Evolutionary conservation across 768 basidiomycete species (phyloP), one percentile per base, ranked within the genome.

Genomic region (Trametes maxima): DNA sequence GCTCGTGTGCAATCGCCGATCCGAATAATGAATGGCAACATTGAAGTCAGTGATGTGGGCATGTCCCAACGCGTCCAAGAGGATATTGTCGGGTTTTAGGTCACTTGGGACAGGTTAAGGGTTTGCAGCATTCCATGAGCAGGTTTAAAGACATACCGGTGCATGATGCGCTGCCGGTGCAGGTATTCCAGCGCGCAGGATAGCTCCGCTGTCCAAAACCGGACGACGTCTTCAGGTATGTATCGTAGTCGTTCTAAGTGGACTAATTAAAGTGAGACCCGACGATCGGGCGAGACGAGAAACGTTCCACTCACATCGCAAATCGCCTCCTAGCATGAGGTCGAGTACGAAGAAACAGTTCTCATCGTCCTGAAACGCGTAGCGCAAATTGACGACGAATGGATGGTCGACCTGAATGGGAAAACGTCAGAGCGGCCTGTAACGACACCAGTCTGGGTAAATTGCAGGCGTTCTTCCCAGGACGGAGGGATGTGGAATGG

Each of bases 11-110:
- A 90, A 70, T 37, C 95, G 84, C 54, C 89, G 82, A 61, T 93
- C 91, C 12, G 95, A 96, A 73, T 94, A 98, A 74, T 98, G 96
- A 8, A 98, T 96, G 22, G 96, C 97, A 66, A 99, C 95, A 70
- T 99, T 99, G 79, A 99, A 97, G 77, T 99, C 97, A 10, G 97
- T 98, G 68, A 99, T 79, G 71, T 98, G 96, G 1, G 93, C 96
- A 71, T 99, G 95, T 0, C 97, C 97, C 69, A 80, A 77, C n/a
- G 89, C 85, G 74, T 98, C 96, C 57, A 99, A 81, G 14, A 99
- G 84, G 67, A 99, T 89, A 73, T 99, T 98, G 73, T 98, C 97
- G 3, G 97, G 97, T 73, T 99, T 98, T 60, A 99, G 73, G 75
- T 98, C 96, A 24, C 95, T 96, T 37, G 3, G 43, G 25, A 54